Conservation (phyloP, 2,329 filamentous ascomycete genomes). For the Cladosporium oxysporum region DNA sequence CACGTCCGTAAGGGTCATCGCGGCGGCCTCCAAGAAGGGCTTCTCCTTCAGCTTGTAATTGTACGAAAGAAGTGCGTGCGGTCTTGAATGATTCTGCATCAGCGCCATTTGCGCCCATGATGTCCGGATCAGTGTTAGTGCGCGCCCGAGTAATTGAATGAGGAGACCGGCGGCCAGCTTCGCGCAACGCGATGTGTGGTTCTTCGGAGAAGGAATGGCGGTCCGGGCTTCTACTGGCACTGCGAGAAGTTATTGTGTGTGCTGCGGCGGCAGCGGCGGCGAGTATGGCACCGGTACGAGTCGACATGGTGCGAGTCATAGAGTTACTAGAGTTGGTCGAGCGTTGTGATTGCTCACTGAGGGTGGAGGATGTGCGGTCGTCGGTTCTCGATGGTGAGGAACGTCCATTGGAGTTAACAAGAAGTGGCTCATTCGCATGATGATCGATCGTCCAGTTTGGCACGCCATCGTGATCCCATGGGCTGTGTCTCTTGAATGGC, state of each 20-base stretch:
- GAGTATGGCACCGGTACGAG: slow-evolving; percentile 45
- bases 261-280: slow-evolving; percentile 31
- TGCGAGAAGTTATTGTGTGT: slow-evolving; percentile 9
- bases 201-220: slow-evolving; percentile 39
- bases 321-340: slow-evolving; percentile 47
- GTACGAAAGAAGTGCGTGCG: slow-evolving; percentile 51
- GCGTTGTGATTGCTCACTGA: slow-evolving; percentile 54
- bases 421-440: slow-evolving; percentile 21
- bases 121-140: slow-evolving; percentile 16
- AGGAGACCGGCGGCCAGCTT: slow-evolving; percentile 28
- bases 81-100: slow-evolving; percentile 55
- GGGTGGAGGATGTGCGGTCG: slow-evolving; percentile 57
- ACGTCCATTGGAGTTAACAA: slow-evolving; percentile 35
- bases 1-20: slow-evolving; percentile 36
- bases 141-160: not conserved
- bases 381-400: slow-evolving; percentile 55
- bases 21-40: slow-evolving; percentile 50
- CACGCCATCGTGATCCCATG: slow-evolving; percentile 25
- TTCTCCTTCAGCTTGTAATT: slow-evolving; percentile 55
- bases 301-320: slow-evolving; percentile 48
- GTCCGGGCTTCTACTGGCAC: slow-evolving; percentile 29
- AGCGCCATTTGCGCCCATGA: slow-evolving; percentile 3
- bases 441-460: slow-evolving; percentile 35
- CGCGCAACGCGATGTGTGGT: slow-evolving; percentile 35
- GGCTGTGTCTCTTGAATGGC: slow-evolving; percentile 23